A percentile compares a stretch with the other conserved stretches of the same genome.
phyloP scores from a whole-genome alignment of 2,329 filamentous ascomycete genomes.

The Aspergillus brasiliensis region DNA sequence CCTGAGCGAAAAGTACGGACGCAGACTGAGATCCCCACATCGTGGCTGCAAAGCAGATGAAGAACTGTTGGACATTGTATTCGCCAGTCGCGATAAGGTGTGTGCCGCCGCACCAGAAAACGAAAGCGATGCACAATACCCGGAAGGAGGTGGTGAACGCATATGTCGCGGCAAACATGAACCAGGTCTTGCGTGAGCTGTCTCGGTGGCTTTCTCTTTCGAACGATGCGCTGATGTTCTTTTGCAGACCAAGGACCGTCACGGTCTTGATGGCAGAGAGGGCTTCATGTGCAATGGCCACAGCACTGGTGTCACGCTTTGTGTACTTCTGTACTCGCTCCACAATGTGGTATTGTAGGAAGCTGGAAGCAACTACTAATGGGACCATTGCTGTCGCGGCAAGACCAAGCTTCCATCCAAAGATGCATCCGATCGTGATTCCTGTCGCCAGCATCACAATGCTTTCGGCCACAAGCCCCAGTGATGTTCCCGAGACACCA shows the following conservation, averaged over 20 bases:
- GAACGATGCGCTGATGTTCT: conserved; percentile 4
- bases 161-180: conserved; percentile 30
- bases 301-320: not conserved
- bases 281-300: conserved; percentile 5
- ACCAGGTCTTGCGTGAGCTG: conserved; percentile 28
- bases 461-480: conserved; percentile 7
- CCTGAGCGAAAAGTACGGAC: conserved; percentile 17
- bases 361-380: conserved; percentile 6
- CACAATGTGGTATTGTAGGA: conserved; percentile 4
- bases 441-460: conserved; percentile 6
- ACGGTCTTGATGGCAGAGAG: conserved; percentile 15
- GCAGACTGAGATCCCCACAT: conserved; percentile 38
- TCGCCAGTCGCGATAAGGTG: conserved; percentile 55
- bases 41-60: conserved; percentile 48
- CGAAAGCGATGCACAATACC: conserved; percentile 40
- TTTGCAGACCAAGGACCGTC: conserved; percentile 4
- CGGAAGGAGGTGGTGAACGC: conserved; percentile 24
- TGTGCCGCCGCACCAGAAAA: conserved; percentile 66
- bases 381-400: conserved; percentile 11
- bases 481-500: conserved; percentile 5
- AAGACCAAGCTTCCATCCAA: conserved; percentile 16
- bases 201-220: not conserved
- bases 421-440: conserved; percentile 2
- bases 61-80: conserved; percentile 40
- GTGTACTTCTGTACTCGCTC: not conserved